These are phyloP conservation scores for Plasmodium gonderi DNA, from an alignment of 169 alveolate genomes.

Conservation along the genomic window DNA sequence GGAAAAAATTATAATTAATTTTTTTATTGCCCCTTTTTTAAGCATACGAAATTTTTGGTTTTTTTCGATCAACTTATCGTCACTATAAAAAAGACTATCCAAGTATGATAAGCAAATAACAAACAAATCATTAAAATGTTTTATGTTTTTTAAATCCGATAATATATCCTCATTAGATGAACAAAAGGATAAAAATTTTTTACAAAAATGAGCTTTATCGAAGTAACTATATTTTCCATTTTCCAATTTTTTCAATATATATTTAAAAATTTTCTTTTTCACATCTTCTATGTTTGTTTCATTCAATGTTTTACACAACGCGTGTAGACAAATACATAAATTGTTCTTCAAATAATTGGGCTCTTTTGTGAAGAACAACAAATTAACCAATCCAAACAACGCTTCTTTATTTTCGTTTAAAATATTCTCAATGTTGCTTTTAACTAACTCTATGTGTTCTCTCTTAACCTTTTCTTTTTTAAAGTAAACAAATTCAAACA, in stretches of 20 bases:
- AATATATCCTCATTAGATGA: not conserved
- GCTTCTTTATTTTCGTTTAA: slow-evolving; percentile 2
- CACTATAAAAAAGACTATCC: slow-evolving; percentile 56
- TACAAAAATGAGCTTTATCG: slow-evolving; percentile 57
- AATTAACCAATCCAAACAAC: slow-evolving; percentile 7
- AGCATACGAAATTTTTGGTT: slow-evolving; percentile 25
- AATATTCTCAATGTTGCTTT: slow-evolving; percentile 6
- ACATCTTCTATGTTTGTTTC: slow-evolving; percentile 10
- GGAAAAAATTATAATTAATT: not conserved
- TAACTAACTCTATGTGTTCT: slow-evolving; percentile 9
- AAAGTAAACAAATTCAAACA: slow-evolving; percentile 17
- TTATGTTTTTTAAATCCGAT: slow-evolving; percentile 4
- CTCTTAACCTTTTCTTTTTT: slow-evolving; percentile 27
- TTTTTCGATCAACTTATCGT: slow-evolving; percentile 22
- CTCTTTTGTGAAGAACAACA: slow-evolving; percentile 48
- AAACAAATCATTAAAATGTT: slow-evolving; percentile 26
- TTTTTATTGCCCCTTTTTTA: slow-evolving; percentile 31
- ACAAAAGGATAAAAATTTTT: slow-evolving; percentile 40
- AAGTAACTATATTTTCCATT: not conserved
- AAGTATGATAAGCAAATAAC: slow-evolving; percentile 25
- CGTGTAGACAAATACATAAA: slow-evolving; percentile 31
- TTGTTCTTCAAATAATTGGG: slow-evolving; percentile 34
- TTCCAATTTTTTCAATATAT: slow-evolving; percentile 67
- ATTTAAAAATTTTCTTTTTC: slow-evolving; percentile 22
- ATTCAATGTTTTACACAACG: not conserved